Percentiles rank a stretch among this genome's conserved stretches.
Evolutionary conservation across 768 basidiomycete species (phyloP).

Genomic region (Pholiota microspora): DNA sequence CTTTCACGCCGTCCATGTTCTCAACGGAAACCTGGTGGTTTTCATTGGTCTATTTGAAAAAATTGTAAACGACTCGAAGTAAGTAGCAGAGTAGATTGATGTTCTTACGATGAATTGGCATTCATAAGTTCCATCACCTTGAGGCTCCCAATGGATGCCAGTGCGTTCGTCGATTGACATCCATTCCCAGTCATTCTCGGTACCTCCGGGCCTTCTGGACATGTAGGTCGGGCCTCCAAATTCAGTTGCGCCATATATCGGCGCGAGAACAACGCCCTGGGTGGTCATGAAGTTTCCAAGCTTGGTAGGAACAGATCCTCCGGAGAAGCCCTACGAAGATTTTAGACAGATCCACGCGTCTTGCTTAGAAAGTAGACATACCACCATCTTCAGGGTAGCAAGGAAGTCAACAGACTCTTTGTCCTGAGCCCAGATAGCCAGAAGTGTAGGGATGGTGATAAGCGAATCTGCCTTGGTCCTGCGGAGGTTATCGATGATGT

Average conservation of each 20-base stretch:
- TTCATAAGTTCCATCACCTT: constrained; percentile 36
- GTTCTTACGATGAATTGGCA: constrained; percentile 33
- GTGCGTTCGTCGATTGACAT: constrained; percentile 24
- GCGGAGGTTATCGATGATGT: constrained; percentile 31
- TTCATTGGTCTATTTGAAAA: constrained; percentile 24
- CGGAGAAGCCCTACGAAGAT: constrained; percentile 20
- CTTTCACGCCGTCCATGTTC: constrained; percentile 33
- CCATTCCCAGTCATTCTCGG: constrained; percentile 30
- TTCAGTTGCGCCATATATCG: constrained; percentile 30
- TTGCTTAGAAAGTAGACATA: too few species aligned
- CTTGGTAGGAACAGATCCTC: constrained; percentile 35
- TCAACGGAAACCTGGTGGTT: constrained; percentile 32
- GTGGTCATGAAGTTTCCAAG: constrained; percentile 32
- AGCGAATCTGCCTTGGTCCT: constrained; percentile 28
- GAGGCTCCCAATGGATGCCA: constrained; percentile 27
- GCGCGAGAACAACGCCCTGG: constrained; percentile 30
- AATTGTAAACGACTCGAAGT: neutral
- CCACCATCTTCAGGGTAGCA: constrained; percentile 17
- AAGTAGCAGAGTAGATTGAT: neutral
- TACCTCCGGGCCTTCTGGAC: constrained; percentile 8
- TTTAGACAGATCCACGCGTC: too few species aligned
- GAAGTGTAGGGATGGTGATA: constrained; percentile 35
- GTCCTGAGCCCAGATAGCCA: constrained; percentile 36
- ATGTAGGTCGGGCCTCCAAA: constrained; percentile 21
- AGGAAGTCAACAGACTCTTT: constrained; percentile 24